Conservation (phyloP, 179 eudicot genomes). For the Patellifolia procumbens region DNA sequence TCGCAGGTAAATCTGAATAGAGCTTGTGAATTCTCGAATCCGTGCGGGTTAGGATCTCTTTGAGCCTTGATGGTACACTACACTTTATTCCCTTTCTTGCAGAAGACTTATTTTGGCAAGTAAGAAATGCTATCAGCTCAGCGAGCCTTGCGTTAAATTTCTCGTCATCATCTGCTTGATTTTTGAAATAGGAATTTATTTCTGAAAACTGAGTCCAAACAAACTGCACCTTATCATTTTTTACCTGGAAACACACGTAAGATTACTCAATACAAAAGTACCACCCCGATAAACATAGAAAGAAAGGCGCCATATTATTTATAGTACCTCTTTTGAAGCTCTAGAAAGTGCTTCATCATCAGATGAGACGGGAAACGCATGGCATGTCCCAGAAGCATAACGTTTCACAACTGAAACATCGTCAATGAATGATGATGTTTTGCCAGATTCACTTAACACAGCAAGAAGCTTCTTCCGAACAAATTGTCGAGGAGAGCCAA, state of each 20-base stretch:
- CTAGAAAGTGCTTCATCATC: slow-evolving; percentile 85
- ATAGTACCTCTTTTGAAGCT: slow-evolving; percentile 78
- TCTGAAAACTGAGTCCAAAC: slow-evolving; percentile 84
- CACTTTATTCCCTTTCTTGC: slow-evolving; percentile 42
- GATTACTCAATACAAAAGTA: slow-evolving; percentile 6
- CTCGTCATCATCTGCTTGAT: slow-evolving; percentile 65
- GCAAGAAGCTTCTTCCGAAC: slow-evolving; percentile 70
- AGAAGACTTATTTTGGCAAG: slow-evolving; percentile 53
- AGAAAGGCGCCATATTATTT: background rate
- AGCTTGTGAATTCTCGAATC: slow-evolving; percentile 57
- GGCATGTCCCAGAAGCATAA: slow-evolving; percentile 76
- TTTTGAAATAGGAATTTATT: slow-evolving; percentile 53
- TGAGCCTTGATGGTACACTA: slow-evolving; percentile 50
- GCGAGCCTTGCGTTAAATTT: slow-evolving; percentile 58
- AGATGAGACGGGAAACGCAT: slow-evolving; percentile 78
- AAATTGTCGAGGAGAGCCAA: slow-evolving; percentile 72
- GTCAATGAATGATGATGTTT: slow-evolving; percentile 76
- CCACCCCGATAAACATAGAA: background rate
- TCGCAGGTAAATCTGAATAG: slow-evolving; percentile 57
- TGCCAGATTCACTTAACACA: slow-evolving; percentile 68
- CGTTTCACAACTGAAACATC: slow-evolving; percentile 73
- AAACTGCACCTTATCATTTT: slow-evolving; percentile 66
- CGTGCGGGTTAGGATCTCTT: slow-evolving; percentile 57
- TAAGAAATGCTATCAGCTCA: slow-evolving; percentile 69
- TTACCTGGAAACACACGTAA: slow-evolving; percentile 44